Percentiles rank a stretch among this genome's conserved stretches.
These are phyloP conservation scores for Boletus pseudo-olivaceus DNA, from an alignment of 768 basidiomycete species.

Conservation along the genomic window DNA sequence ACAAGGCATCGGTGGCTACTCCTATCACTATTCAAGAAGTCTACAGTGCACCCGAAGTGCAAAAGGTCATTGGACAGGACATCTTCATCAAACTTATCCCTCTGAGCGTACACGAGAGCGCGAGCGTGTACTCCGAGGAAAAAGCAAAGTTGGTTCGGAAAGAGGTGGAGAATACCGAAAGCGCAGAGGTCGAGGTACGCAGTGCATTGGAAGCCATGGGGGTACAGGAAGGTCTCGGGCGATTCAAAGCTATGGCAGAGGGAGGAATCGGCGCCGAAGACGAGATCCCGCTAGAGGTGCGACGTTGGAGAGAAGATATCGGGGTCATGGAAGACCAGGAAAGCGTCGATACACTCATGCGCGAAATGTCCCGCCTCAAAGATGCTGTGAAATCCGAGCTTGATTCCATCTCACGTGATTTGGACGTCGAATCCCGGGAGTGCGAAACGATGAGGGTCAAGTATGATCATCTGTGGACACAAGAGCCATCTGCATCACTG, in stretches of 20 bases:
- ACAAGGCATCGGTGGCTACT: constrained; percentile 77
- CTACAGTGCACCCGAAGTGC: constrained; percentile 85
- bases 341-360: constrained; percentile 59
- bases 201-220: constrained; percentile 81
- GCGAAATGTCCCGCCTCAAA: constrained; percentile 57
- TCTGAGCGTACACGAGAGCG: constrained; percentile 91
- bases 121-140: constrained; percentile 96
- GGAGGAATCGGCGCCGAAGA: constrained; percentile 60
- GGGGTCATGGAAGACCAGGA: constrained; percentile 63
- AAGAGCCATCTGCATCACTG: constrained; percentile 72
- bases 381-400: constrained; percentile 57
- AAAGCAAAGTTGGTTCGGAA: constrained; percentile 91
- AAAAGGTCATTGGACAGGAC: constrained; percentile 91
- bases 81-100: constrained; percentile 86
- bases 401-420: constrained; percentile 54
- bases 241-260: constrained; percentile 70
- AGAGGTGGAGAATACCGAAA: constrained; percentile 85
- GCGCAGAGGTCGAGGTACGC: constrained; percentile 74
- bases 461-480: constrained; percentile 84
- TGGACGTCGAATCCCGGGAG: constrained; percentile 81
- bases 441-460: constrained; percentile 88
- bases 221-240: constrained; percentile 63
- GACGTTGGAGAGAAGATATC: constrained; percentile 75
- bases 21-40: constrained; percentile 94
- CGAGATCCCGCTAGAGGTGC: constrained; percentile 68